Conservation (phyloP, 306 rosid genomes). For the Cicer yamashitae region DNA sequence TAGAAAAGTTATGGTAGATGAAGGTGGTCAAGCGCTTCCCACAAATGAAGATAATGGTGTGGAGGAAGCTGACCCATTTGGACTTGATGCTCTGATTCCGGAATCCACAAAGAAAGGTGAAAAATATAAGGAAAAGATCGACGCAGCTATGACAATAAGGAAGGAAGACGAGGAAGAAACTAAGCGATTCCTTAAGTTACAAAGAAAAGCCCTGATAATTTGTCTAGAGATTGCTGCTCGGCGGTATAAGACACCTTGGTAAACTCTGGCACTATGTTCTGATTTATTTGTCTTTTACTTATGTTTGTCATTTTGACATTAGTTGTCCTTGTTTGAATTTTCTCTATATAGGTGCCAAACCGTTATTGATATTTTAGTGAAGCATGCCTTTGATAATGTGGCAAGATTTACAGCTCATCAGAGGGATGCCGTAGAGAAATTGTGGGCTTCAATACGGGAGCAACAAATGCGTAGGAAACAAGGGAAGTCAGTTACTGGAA, state of each 20-base stretch:
- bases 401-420: conserved; percentile 79
- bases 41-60: conserved; percentile 48
- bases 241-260: conserved; percentile 87
- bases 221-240: conserved; percentile 92
- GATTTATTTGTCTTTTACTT: not conserved
- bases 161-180: conserved; percentile 68
- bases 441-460: conserved; percentile 90
- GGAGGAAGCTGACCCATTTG: conserved; percentile 82
- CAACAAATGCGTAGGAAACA: conserved; percentile 80
- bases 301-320: conserved; percentile 29
- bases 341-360: conserved; percentile 88
- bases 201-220: conserved; percentile 76
- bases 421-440: conserved; percentile 76
- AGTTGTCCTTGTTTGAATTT: not conserved
- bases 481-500: conserved; percentile 87
- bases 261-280: conserved; percentile 30
- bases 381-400: conserved; percentile 79
- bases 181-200: conserved; percentile 71
- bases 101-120: conserved; percentile 65
- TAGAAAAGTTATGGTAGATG: conserved; percentile 44
- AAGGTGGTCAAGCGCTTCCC: conserved; percentile 45
- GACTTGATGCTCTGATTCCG: conserved; percentile 83
- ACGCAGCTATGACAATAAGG: conserved; percentile 47
- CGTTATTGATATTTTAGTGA: conserved; percentile 89
- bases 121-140: conserved; percentile 66